Evolutionary conservation across 139 green algal genomes (phyloP), one percentile per base, ranked within the genome.

Genomic region (Auxenochlorella protothecoides): DNA sequence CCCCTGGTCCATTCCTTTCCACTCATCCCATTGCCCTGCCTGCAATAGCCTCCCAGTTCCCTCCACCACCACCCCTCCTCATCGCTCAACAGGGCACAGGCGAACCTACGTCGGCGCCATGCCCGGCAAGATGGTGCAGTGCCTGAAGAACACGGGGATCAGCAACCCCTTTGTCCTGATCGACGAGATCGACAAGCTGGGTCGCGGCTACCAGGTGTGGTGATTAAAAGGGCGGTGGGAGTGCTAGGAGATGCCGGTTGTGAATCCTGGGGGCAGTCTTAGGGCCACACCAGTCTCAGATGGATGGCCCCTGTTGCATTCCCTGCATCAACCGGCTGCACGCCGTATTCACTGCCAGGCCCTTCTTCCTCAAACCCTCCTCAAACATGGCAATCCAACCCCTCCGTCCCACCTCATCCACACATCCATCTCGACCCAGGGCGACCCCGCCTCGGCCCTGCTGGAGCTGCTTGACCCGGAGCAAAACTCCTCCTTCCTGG

Each of bases 91-190:
- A 44, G 27, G 85, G 16, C 89, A 96, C 80, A 77, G 93, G 61
- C 85, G 94, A 15, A 99, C 94, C 4, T 99, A 98, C 77, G 91
- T 99, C 12, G 94, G 94, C 14, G 94, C 94, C 53, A 98, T 98
- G 94, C 94, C 94, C 3, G 94, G 94, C 59, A 98, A 98, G 80
- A 87, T 98, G 80, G 92, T 97, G 62, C 94, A 99, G 83, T 97
- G 92, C 84, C 76, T 99, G 62, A 98, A 98, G 83, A 75, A 75
- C 72, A 93, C 86, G 13, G 77, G 73, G 4, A 89, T 85, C 15
- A 80, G 61, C 77, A 98, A 98, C 78, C 94, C 94, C 5, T 84
- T 98, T 67, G 88, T 98, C 56, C 84, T 98, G 2, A 98, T 98
- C 65, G 94, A 98, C 75, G 94, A 98, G 79, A 95, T 98, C 13